Evolutionary conservation across 2,329 filamentous ascomycete species (phyloP), one percentile per base, ranked within the genome.

Genomic region (Fusarium sp.): DNA sequence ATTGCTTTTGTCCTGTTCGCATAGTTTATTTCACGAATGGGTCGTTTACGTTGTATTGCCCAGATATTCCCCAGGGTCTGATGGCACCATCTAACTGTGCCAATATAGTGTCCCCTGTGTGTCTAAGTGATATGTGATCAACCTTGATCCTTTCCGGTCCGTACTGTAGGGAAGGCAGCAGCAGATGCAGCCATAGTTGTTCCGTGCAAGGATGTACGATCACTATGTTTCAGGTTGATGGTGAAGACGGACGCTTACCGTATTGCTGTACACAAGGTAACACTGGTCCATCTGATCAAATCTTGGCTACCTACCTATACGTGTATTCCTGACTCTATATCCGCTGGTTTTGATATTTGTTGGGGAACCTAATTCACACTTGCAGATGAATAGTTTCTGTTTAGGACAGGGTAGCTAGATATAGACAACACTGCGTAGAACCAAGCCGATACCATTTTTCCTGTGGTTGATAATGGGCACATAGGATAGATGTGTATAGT

Each of bases 221-320:
- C 44, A 54, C 44, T 56, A 26, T 62, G 71, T 74, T 74, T 74
- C 71, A 74, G 71, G 71, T 74, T 55, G 49, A 58, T 63, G 69
- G 66, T 50, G 43, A 71, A 59, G 52, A 71, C 50, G 28, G 52
- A 71, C 50, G 28, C 59, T 56, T 37, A 39, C 34, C 30, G 18
- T 41, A 56, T 42, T 28, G n/a, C 34, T 37, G 34, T 37, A n/a
- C 21, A n/a, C 18, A 54, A 21, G 16, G 52, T 23, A 30, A 31
- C 25, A 37, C 21, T 18, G 28, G 7, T 28, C 34, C 42, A 25
- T 56, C 26, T 19, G 30, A 53, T 58, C n/a, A 62, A 50, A n/a
- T 34, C 34, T 52, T 52, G 49, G 18, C 49, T 21, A 52, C 34
- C 34, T 37, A 37, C 34, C 34, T 37, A 37, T 37, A 37, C 34